Conservation (phyloP, 495 filamentous ascomycete genomes). For the Hypomontagnella monticulosa region DNA sequence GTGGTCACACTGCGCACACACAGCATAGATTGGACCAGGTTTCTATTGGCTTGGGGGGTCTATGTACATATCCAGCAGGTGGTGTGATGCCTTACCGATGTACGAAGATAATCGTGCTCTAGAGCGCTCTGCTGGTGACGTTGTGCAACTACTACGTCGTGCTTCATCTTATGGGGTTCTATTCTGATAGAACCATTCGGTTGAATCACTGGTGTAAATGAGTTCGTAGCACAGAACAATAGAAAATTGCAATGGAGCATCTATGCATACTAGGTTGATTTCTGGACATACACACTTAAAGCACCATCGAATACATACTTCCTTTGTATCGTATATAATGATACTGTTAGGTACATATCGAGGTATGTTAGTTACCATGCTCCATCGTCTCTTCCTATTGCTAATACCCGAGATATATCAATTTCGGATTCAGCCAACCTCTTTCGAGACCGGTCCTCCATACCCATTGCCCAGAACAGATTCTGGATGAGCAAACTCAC, state of each 20-base stretch:
- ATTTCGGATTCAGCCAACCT: conserved; percentile 2
- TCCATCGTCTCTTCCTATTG: too few relatives aligned
- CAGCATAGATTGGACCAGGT: conserved; percentile 11
- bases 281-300: too few relatives aligned
- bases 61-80: conserved; percentile 26
- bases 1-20: conserved; percentile 15
- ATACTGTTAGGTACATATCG: not conserved
- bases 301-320: too few relatives aligned
- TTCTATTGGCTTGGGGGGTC: conserved; percentile 20
- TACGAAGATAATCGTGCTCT: conserved; percentile 24
- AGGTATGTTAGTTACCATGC: not conserved
- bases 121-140: conserved; percentile 11
- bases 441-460: conserved; percentile 6
- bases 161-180: conserved; percentile 1
- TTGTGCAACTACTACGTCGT: conserved; percentile 18
- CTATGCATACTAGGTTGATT: not conserved
- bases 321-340: too few relatives aligned
- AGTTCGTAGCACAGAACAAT: too few relatives aligned
- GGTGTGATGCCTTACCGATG: conserved; percentile 22
- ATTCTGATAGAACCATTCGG: conserved; percentile 3
- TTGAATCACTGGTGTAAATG: not conserved
- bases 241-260: not conserved
- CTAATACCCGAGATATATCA: too few relatives aligned
- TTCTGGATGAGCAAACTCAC: conserved; percentile 9
- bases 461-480: conserved; percentile 12